phyloP scores from a whole-genome alignment of 257 asterid species.

The Gardenia jasminoides region DNA sequence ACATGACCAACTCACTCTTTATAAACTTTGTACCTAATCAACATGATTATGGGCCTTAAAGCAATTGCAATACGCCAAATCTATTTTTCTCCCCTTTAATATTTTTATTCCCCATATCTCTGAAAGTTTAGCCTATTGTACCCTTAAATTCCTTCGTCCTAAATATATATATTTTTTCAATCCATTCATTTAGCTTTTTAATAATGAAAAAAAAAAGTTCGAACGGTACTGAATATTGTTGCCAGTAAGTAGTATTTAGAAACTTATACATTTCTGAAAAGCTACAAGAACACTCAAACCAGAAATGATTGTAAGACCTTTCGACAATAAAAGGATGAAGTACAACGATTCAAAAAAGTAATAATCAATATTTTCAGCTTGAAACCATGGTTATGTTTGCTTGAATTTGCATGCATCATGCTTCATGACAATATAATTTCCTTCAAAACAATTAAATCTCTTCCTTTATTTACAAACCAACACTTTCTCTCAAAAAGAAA shows the following conservation, averaged over 20 bases:
- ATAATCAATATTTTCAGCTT: not conserved
- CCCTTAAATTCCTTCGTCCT: not conserved
- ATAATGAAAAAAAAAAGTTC: not conserved
- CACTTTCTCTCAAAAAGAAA: not conserved
- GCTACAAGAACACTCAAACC: not conserved
- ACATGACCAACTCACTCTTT: not conserved
- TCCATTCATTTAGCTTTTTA: not conserved
- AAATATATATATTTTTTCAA: not conserved
- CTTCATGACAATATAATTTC: not conserved
- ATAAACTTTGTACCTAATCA: conserved; percentile 3
- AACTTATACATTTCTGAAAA: not conserved
- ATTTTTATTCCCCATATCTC: not conserved
- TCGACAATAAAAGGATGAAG: too few relatives aligned
- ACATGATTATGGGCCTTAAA: not conserved
- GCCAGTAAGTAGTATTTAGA: not conserved
- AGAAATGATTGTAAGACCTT: not conserved
- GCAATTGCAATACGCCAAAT: too few relatives aligned
- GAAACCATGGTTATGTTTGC: too few relatives aligned
- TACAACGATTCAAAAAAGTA: not conserved
- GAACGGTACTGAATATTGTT: not conserved
- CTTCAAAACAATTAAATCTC: not conserved
- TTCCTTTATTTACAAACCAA: not conserved
- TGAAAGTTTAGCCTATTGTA: not conserved
- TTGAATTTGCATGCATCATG: too few relatives aligned
- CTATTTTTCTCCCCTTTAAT: not conserved